phyloP scores from a whole-genome alignment of 176 grass and related monocot species.

The Triticum timopheevii region DNA sequence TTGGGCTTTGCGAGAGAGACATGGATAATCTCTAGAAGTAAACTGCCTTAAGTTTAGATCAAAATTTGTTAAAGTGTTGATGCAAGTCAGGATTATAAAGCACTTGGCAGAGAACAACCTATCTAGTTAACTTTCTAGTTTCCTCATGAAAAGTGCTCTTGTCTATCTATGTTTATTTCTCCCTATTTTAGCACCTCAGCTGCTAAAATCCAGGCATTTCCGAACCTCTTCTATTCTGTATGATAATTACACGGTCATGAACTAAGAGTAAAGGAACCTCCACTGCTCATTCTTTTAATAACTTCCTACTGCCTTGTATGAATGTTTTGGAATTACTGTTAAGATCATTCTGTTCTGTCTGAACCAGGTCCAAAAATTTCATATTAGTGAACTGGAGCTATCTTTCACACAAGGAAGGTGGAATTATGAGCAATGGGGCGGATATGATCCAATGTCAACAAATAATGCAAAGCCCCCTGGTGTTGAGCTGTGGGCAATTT shows the following conservation, averaged over 20 bases:
- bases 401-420: constrained; percentile 97
- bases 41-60: neutral
- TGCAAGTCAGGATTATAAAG: neutral
- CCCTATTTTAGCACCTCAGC: no score
- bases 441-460: constrained; percentile 82
- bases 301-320: neutral
- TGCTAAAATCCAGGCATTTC: neutral
- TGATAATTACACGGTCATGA: neutral
- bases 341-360: constrained; percentile 32
- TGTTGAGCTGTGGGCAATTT: constrained; percentile 89
- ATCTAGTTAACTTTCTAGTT: no score
- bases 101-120: neutral
- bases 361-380: constrained; percentile 79
- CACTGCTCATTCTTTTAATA: neutral
- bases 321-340: neutral
- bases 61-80: neutral
- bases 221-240: neutral
- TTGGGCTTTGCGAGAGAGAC: neutral
- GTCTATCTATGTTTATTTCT: neutral
- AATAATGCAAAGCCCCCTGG: constrained; percentile 90
- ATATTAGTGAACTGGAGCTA: constrained; percentile 84
- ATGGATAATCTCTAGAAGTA: neutral
- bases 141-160: neutral
- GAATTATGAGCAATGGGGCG: constrained; percentile 96
- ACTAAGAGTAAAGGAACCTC: neutral